Base-by-base conservation (phyloP, 225 moss, liverwort and hornwort species). In the Climacium dendroides region DNA sequence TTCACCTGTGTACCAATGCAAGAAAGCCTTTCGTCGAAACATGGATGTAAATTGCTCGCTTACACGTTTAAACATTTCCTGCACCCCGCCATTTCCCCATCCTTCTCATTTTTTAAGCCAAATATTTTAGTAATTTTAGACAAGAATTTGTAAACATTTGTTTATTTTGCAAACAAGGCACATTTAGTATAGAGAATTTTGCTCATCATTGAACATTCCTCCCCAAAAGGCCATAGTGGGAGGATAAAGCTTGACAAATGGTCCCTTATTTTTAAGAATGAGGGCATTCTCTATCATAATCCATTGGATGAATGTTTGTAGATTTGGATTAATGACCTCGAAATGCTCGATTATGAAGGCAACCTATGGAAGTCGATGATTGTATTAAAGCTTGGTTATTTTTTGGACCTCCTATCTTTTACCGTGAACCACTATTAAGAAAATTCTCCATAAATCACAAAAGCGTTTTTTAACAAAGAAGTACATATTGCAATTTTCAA, bases 51-150 rank as follows among this genome's bases (percentile, higher is more conserved):
- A 93, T 41, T 93, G 93, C 69, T 93, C 93, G 5, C 93, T 93
- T n/a, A 93, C 93, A 20, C 93, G 93, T 78, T 93, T 93, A 43
- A 93, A 93, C 93, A 93, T 93, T 60, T 93, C 93, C 90, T 93
- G 81, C 54, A 85, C 2, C 9, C 2, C 23, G 0, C 23, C 41
- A 87, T 41, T 86, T 72, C 0, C 0, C 4, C 26, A 15, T 79
- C 9, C 9, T 35, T 45, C 4, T 34, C 2, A 29, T 23, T 19
- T 15, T 29, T 47, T 48, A 29, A 79, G 47, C 15, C 43, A 66
- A 52, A 57, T 22, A 83, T 9, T 41, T 54, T 53, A 4, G 4
- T 25, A 7, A 13, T 48, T 74, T 32, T 30, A 48, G 39, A 43
- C 1, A 26, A 43, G 1, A 24, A 70, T 70, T 1, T 37, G 0